Evolutionary conservation across 768 basidiomycete species (phyloP), one percentile per base, ranked within the genome.

Genomic region (Kwoniella newhampshirensis): DNA sequence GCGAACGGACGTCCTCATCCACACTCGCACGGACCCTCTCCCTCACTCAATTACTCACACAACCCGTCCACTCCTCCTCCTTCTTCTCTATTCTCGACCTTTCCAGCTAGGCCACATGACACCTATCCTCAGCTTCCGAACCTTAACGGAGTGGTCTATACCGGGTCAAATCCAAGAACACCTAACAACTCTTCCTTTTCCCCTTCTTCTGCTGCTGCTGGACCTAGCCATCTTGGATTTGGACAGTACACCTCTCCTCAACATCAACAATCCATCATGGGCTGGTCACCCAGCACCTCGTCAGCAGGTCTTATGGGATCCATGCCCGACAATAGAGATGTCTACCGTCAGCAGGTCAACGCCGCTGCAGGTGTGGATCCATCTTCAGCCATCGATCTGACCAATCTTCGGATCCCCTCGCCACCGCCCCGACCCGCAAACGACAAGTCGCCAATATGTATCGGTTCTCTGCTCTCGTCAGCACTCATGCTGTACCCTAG

Each of bases 401-500:
- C 58, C 6, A 53, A 23, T 21, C 12, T 40, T 3, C 46, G 52
- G 36, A 54, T 54, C 15, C 58, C 58, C 23, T 59, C 58, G 7
- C 58, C 58, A 28, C 58, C 58, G 23, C 66, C 67, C n/a, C 42
- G 62, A 2, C 62, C 54, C 0, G 13, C 18, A 20, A 51, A 56
- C 39, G 63, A 64, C 20, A 59, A 64, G 26, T 27, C 51, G n/a
- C 65, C 68, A 2, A 46, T 73, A 13, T 73, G 68, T 62, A 70
- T 73, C 37, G 71, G 71, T 15, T 52, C 66, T 5, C 21, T 73
- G 17, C 51, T 58, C 28, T 59, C 66, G 6, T 40, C 55, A 6
- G 64, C 62, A 7, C 51, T 66, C 39, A 68, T 70, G 67, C 48
- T 70, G n/a, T 73, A 73, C 42, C 71, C 71, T 6, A 51, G 62